Conservation (phyloP, 2,329 filamentous ascomycete species). For the Apiospora saccharicola region DNA sequence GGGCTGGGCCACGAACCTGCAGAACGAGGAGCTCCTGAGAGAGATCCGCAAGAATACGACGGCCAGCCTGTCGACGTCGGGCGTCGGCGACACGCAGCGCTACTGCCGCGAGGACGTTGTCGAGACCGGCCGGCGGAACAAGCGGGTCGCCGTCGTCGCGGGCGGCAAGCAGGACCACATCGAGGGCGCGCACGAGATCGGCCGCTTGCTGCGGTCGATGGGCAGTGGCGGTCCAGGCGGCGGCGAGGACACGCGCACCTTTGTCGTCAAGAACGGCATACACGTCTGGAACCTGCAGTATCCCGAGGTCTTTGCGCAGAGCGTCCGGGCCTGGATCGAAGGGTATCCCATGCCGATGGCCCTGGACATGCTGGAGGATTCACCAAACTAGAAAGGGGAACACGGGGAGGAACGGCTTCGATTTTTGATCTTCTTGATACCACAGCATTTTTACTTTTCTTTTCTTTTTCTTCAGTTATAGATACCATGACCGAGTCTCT, state of each 20-base stretch:
- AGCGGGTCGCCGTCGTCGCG: conserved; percentile 40
- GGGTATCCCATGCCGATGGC: conserved; percentile 37
- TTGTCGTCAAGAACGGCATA: conserved; percentile 45
- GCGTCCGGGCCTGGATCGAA: conserved; percentile 46
- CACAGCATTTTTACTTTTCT: conserved; percentile 1
- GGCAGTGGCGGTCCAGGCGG: conserved; percentile 34
- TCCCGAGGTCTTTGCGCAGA: conserved; percentile 47
- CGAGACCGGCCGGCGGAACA: conserved; percentile 37
- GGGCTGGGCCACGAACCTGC: conserved; percentile 38
- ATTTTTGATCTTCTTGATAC: background rate
- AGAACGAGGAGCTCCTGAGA: conserved; percentile 40
- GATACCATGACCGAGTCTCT: background rate
- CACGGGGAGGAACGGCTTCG: background rate
- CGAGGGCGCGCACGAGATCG: conserved; percentile 42
- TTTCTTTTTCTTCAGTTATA: background rate
- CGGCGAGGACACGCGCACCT: conserved; percentile 39
- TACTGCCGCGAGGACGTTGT: conserved; percentile 39
- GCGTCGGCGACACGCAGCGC: conserved; percentile 32
- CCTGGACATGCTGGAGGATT: conserved; percentile 27
- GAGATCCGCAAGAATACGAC: conserved; percentile 45
- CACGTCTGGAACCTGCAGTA: conserved; percentile 52
- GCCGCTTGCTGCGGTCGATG: conserved; percentile 32
- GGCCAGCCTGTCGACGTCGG: conserved; percentile 34
- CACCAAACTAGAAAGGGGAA: background rate
- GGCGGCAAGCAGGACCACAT: conserved; percentile 45